Evolutionary conservation across 2,329 filamentous ascomycete genomes (phyloP).

Genomic region (Metarhizium robertsii): DNA sequence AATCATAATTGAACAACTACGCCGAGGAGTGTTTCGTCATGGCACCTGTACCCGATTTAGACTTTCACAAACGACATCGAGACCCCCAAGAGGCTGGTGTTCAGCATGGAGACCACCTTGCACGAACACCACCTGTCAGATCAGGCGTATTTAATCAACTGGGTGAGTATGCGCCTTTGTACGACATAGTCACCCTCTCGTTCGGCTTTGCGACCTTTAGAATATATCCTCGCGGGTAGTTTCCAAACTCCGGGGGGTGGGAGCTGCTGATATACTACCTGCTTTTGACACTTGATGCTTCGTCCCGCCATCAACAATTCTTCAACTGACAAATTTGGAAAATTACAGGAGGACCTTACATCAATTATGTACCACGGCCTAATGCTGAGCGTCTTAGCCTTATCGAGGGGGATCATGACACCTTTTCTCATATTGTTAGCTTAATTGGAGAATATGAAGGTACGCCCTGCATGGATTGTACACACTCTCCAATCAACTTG

Average conservation of each 20-base stretch:
- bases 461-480: slow-evolving; percentile 16
- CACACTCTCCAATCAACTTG: slow-evolving; percentile 5
- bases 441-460: slow-evolving; percentile 72
- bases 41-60: slow-evolving; percentile 32
- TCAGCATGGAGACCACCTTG: slow-evolving; percentile 24
- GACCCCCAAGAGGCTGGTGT: slow-evolving; percentile 34
- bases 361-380: slow-evolving; percentile 44
- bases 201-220: background rate
- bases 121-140: background rate
- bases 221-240: background rate
- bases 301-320: slow-evolving; percentile 13
- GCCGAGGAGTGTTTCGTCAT: slow-evolving; percentile 16
- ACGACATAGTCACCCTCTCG: background rate
- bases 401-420: slow-evolving; percentile 50
- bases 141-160: background rate
- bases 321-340: background rate
- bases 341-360: slow-evolving; percentile 19
- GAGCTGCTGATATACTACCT: background rate
- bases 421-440: slow-evolving; percentile 62
- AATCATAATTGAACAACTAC: background rate
- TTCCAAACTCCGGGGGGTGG: background rate
- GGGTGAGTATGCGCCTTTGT: background rate
- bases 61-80: slow-evolving; percentile 39
- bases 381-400: slow-evolving; percentile 36
- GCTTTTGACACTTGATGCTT: background rate